These are phyloP conservation scores for Solanum pinnatisectum DNA, from an alignment of 257 asterid genomes.

Conservation along the genomic window DNA sequence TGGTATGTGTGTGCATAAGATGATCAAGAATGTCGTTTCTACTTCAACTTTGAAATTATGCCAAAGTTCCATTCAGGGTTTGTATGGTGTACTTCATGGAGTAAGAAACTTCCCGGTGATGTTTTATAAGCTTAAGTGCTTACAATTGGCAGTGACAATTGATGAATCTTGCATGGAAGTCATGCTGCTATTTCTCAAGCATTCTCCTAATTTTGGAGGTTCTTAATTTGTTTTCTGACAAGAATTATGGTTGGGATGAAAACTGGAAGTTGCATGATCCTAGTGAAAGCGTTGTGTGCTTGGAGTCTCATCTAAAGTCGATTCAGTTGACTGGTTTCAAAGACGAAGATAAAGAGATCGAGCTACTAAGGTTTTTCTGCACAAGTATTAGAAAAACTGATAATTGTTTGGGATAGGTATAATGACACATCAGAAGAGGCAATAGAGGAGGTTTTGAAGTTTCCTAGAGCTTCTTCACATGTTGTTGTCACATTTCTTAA, in stretches of 20 bases:
- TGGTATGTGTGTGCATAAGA: not conserved
- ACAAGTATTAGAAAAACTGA: not conserved
- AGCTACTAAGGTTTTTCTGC: not conserved
- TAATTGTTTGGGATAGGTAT: not conserved
- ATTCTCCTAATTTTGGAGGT: not conserved
- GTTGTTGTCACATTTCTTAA: not conserved
- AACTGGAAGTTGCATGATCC: not conserved
- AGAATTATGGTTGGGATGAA: not conserved
- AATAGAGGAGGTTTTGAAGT: not conserved
- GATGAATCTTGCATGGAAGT: not conserved
- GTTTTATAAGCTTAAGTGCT: not conserved
- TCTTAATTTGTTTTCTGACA: not conserved
- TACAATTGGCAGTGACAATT: not conserved
- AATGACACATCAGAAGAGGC: not conserved
- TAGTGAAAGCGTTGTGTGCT: not conserved
- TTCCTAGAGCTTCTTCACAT: not conserved
- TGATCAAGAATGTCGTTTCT: not conserved
- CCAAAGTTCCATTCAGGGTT: not conserved
- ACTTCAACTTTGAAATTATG: not conserved
- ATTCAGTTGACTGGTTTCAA: not conserved
- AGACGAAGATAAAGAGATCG: not conserved
- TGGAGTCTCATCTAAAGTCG: not conserved
- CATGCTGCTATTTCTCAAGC: not conserved
- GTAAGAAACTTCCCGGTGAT: not conserved
- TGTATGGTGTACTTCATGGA: not conserved